phyloP scores from a whole-genome alignment of 352 stramenopile species.

The Hyaloperonospora brassicae region DNA sequence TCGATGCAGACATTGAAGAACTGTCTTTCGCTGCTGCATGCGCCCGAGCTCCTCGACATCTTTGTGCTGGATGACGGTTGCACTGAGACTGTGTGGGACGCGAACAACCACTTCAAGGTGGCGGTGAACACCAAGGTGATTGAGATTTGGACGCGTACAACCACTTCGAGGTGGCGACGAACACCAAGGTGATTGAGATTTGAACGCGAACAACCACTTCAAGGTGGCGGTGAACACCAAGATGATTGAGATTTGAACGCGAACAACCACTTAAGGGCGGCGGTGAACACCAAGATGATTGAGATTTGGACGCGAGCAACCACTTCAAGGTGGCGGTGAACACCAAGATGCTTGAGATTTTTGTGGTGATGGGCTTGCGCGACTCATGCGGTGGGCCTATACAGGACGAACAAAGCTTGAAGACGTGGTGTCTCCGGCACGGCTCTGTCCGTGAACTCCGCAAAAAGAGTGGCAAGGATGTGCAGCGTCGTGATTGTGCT shows the following conservation, averaged over 20 bases:
- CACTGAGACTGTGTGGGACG: slow-evolving; percentile 84
- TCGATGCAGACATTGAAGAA: slow-evolving; percentile 83
- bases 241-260: no score
- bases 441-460: no score
- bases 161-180: no score
- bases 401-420: slow-evolving; percentile 63
- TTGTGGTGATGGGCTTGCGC: slow-evolving; percentile 69
- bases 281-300: slow-evolving; percentile 88
- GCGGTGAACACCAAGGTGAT: no score
- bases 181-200: no score
- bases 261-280: no score
- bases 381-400: slow-evolving; percentile 77
- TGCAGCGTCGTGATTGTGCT: slow-evolving; percentile 77
- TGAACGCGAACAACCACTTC: no score
- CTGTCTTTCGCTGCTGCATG: slow-evolving; percentile 81
- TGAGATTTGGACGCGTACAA: no score
- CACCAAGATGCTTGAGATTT: no score
- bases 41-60: slow-evolving; percentile 77
- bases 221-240: no score
- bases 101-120: no score
- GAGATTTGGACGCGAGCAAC: slow-evolving; percentile 86
- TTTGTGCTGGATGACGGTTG: slow-evolving; percentile 87
- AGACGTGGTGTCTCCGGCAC: slow-evolving; percentile 79
- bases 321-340: no score
- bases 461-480: slow-evolving; percentile 71